Percentiles rank a stretch among this genome's conserved stretches.
Evolutionary conservation across 768 basidiomycete genomes (phyloP).

Genomic region (Postia placenta): DNA sequence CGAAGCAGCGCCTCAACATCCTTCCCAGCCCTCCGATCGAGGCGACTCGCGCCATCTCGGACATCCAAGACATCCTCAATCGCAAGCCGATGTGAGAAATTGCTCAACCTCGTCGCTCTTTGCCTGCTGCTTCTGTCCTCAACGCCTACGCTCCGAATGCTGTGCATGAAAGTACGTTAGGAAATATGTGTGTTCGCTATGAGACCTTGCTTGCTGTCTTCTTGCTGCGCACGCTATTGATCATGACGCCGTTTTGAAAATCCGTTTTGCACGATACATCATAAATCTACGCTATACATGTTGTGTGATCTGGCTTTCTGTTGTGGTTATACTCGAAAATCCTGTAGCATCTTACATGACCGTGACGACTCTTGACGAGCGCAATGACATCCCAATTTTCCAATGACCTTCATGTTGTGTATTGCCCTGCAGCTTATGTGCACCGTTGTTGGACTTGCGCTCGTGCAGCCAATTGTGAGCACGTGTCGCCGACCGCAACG

Average conservation of each 20-base stretch:
- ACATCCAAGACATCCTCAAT: constrained; percentile 66
- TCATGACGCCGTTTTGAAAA: not conserved
- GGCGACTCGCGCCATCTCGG: constrained; percentile 66
- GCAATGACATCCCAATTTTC: not conserved
- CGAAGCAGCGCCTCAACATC: constrained; percentile 74
- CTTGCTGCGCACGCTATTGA: constrained; percentile 1
- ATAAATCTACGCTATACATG: constrained; percentile 3
- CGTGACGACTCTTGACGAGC: constrained; percentile 1
- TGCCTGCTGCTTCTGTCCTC: constrained; percentile 3
- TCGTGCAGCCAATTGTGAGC: too few species aligned
- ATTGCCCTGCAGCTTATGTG: not conserved
- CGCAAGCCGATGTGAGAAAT: constrained; percentile 29
- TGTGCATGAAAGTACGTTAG: constrained; percentile 18
- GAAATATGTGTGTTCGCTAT: constrained; percentile 5
- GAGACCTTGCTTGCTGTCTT: not conserved
- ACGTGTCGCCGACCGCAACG: too few species aligned
- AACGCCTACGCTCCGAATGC: too few species aligned
- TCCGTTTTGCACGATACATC: constrained; percentile 3
- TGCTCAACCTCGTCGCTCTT: constrained; percentile 4
- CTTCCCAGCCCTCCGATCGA: constrained; percentile 66
- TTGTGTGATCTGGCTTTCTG: not conserved
- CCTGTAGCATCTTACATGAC: not conserved
- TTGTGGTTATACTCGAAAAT: not conserved
- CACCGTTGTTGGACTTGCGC: not conserved
- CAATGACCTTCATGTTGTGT: too few species aligned